Conservation (phyloP, 495 filamentous ascomycete genomes). For the Neurospora discreta region DNA sequence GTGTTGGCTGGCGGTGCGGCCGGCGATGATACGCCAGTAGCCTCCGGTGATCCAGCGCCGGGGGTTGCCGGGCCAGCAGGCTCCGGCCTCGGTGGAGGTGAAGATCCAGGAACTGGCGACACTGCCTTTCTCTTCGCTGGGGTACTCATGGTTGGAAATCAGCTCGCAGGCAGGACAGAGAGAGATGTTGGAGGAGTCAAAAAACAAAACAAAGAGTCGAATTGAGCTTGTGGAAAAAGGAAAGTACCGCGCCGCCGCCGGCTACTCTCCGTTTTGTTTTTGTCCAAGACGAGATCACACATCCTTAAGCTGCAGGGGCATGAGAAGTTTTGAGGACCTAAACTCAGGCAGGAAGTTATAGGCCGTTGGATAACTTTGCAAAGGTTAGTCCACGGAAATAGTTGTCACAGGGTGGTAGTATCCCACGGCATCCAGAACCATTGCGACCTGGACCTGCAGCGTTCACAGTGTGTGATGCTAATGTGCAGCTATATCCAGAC, state of each 20-base stretch:
- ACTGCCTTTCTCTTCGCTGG: not conserved
- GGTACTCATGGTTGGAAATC: not conserved
- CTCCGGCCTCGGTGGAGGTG: not conserved
- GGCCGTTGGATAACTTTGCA: not conserved
- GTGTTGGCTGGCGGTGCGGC: not conserved
- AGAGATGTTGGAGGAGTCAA: not conserved
- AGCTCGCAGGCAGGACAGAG: not conserved
- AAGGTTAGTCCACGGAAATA: not conserved
- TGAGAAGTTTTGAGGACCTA: not conserved
- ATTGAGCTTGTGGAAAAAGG: not conserved
- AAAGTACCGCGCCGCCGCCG: not conserved
- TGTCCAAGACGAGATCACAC: too few species aligned
- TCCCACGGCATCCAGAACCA: not conserved
- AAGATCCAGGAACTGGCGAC: not conserved
- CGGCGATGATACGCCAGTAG: not conserved
- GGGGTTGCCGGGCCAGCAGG: not conserved
- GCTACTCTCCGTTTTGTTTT: too few species aligned
- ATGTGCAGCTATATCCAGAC: not conserved
- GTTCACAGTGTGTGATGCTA: not conserved
- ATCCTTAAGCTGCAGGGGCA: not conserved
- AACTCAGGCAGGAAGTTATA: not conserved
- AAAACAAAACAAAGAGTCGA: not conserved
- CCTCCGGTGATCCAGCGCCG: not conserved
- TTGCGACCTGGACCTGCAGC: not conserved
- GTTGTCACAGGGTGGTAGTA: not conserved